Evolutionary conservation across 2,329 filamentous ascomycete genomes (phyloP), one percentile per base, ranked within the genome.

Genomic region (Calonectria multiphialidica): DNA sequence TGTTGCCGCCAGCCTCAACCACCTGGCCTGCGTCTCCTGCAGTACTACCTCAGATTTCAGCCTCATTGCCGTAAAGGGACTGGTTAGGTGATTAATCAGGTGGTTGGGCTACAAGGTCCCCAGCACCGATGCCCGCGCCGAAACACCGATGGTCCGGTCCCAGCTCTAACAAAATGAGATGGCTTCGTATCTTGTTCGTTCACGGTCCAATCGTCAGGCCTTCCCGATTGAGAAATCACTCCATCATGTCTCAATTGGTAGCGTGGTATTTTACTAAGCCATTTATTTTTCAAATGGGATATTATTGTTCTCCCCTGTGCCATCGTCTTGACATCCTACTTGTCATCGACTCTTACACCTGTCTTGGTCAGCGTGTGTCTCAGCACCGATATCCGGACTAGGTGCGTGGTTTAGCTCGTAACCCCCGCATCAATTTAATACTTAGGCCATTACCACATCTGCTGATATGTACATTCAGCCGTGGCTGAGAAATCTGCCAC

Each of bases 401-500:
- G 33, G 5, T 59, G 53, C 53, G 33, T 23, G 53, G 35, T 40
- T 59, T 59, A 37, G 33, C 53, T 59, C 13, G 23, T 28, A 40
- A 40, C 53, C 53, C 53, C 33, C 53, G 53, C 53, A 40, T 40
- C 13, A 21, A 16, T 9, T 9, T 15, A 37, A n/a, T 40, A 42
- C 33, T 40, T 59, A 13, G 35, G 13, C 15, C 35, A 16, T 59
- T 59, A 2, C 18, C 35, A 25, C 33, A n/a, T 59, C 53, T 40
- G 53, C 21, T 59, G 33, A 59, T 40, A 12, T 25, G 53, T 59
- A 59, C 53, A 40, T 59, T 59, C 53, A 59, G 53, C 53, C 33
- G 35, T 59, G 53, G 53, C 53, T 59, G 21, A 59, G 30, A 40
- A 23, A 59, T 40, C 53, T 59, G 33, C 53, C 53, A 59, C 53